phyloP scores from a whole-genome alignment of 345 rosid genomes.

The Angophora floribunda region DNA sequence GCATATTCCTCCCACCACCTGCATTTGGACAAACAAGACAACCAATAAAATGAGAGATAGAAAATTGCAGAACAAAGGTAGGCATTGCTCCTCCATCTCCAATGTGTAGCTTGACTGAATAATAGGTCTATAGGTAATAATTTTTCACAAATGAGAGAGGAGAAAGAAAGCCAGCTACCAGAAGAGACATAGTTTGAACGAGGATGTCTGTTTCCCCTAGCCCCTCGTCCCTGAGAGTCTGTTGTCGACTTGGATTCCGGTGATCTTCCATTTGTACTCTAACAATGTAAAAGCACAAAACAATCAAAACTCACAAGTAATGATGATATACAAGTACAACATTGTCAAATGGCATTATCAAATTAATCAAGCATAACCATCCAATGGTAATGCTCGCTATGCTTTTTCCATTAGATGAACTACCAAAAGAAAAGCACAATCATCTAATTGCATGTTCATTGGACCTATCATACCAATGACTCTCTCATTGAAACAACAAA shows the following conservation, averaged over 20 bases:
- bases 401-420: not conserved
- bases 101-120: not conserved
- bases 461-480: not conserved
- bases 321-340: not conserved
- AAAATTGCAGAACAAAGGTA: not conserved
- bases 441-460: not conserved
- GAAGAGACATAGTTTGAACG: constrained; percentile 22
- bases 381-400: not conserved
- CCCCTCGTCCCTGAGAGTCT: constrained; percentile 22
- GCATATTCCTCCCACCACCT: constrained; percentile 36
- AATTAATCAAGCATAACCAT: not conserved
- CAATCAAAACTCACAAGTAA: not conserved
- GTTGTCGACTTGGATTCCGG: constrained; percentile 8
- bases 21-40: constrained; percentile 14
- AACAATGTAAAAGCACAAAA: constrained; percentile 5
- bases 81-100: not conserved
- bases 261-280: constrained; percentile 14
- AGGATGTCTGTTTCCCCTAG: constrained; percentile 35
- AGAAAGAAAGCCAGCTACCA: constrained; percentile 12
- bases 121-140: not conserved
- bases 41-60: not conserved
- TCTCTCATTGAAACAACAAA: not conserved
- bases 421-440: not conserved
- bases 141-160: not conserved
- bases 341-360: not conserved